Evolutionary conservation across 257 asterid species (phyloP).

Genomic region (Fraxinus americana): DNA sequence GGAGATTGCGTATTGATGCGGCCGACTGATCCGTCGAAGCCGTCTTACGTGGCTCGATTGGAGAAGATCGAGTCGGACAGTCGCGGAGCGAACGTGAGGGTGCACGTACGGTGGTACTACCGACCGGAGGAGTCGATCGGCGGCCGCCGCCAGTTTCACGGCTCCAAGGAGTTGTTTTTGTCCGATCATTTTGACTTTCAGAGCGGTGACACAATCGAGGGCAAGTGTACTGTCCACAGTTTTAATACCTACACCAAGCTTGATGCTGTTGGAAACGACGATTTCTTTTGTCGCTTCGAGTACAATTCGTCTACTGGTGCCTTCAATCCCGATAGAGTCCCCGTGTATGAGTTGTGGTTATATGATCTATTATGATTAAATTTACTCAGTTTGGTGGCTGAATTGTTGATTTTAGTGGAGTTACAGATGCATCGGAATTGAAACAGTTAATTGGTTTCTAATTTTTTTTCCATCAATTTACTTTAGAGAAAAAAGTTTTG

Average conservation of each 20-base stretch:
- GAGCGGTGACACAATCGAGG: conserved; percentile 90
- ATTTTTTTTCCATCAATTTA: conserved; percentile 12
- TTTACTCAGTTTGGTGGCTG: conserved; percentile 16
- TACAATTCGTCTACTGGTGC: conserved; percentile 89
- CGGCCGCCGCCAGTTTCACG: conserved; percentile 89
- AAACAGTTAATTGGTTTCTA: conserved; percentile 4
- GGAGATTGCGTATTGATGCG: conserved; percentile 93
- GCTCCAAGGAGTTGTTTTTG: conserved; percentile 84
- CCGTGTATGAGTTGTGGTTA: conserved; percentile 55
- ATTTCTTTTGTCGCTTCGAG: conserved; percentile 91
- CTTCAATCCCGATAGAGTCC: conserved; percentile 90
- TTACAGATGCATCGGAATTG: conserved; percentile 16
- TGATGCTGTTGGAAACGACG: conserved; percentile 89
- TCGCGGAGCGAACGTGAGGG: conserved; percentile 72
- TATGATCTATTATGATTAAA: conserved; percentile 5
- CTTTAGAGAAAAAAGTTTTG: background rate
- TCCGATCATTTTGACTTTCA: conserved; percentile 89
- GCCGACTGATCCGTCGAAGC: conserved; percentile 77
- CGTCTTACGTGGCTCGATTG: conserved; percentile 81
- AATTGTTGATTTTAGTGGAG: conserved; percentile 11
- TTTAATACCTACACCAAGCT: conserved; percentile 88
- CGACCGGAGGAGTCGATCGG: conserved; percentile 98
- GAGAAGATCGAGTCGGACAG: conserved; percentile 91
- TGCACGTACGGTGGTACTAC: conserved; percentile 87
- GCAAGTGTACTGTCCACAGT: conserved; percentile 82